Percentiles rank a stretch among this genome's conserved stretches.
Conservation (phyloP, 768 basidiomycete genomes). For the Phlegmacium glaucopus region DNA sequence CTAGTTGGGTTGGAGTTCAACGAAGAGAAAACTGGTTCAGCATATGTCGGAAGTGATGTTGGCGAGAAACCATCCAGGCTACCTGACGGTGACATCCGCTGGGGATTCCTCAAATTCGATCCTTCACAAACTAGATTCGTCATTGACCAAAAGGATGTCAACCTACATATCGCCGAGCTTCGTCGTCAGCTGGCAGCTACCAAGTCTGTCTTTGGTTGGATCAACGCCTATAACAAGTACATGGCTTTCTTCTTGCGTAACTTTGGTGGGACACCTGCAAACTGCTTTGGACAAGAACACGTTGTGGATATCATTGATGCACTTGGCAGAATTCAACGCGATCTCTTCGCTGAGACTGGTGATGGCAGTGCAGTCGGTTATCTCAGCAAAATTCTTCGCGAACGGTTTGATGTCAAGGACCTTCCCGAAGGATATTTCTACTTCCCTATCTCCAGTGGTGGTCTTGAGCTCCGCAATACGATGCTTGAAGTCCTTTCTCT, state of each 20-base stretch:
- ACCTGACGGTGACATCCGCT: conserved; percentile 33
- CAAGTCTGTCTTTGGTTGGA: conserved; percentile 36
- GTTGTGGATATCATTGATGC: conserved; percentile 30
- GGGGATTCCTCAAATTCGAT: conserved; percentile 40
- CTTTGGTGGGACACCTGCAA: conserved; percentile 32
- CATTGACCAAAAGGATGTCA: conserved; percentile 34
- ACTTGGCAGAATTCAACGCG: conserved; percentile 29
- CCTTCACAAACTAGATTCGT: conserved; percentile 25
- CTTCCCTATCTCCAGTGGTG: conserved; percentile 33
- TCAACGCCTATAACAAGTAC: conserved; percentile 38
- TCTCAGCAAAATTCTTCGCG: conserved; percentile 20
- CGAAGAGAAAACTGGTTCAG: conserved; percentile 38
- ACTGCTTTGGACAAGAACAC: conserved; percentile 29
- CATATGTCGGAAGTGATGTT: conserved; percentile 24
- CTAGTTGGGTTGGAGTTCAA: conserved; percentile 41
- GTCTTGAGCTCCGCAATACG: conserved; percentile 34
- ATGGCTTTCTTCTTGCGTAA: conserved; percentile 35
- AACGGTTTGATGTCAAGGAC: conserved; percentile 28
- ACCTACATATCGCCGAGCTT: conserved; percentile 34
- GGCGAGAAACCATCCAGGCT: conserved; percentile 10
- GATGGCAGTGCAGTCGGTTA: conserved; percentile 19
- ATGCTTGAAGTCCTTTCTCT: conserved; percentile 35
- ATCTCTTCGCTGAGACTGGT: conserved; percentile 23
- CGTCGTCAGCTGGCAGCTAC: conserved; percentile 32
- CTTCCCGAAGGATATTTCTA: conserved; percentile 40